These are phyloP conservation scores for Jamesozyma lodderae DNA, from an alignment of 805 yeast genomes.

Conservation along the genomic window DNA sequence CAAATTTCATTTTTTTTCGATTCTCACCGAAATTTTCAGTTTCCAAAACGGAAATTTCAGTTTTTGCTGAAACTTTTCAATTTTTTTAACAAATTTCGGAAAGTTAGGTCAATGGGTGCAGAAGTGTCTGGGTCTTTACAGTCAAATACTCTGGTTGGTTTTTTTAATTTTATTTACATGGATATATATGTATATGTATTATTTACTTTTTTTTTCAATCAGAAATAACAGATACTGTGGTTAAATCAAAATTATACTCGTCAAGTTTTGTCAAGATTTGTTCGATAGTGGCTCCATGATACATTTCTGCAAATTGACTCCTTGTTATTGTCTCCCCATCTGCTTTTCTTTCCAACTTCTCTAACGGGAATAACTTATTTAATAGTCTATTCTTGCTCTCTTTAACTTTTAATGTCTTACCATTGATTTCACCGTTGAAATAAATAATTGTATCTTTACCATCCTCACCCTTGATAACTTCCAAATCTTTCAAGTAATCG, in stretches of 20 bases:
- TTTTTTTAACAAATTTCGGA: background rate
- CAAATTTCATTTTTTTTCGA: background rate
- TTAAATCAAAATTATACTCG: slow-evolving; percentile 30
- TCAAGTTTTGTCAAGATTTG: slow-evolving; percentile 17
- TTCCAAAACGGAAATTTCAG: background rate
- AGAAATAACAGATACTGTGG: slow-evolving; percentile 21
- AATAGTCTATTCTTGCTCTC: slow-evolving; percentile 62
- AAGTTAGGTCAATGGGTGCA: background rate
- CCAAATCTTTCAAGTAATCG: slow-evolving; percentile 2
- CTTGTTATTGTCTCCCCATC: slow-evolving; percentile 38
- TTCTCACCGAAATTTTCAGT: background rate
- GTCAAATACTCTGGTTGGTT: too few relatives aligned
- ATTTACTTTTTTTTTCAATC: background rate
- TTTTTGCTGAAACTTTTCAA: background rate
- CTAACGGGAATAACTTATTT: slow-evolving; percentile 44
- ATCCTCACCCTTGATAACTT: slow-evolving; percentile 6
- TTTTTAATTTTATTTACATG: slow-evolving; percentile 1
- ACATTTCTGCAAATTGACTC: slow-evolving; percentile 42
- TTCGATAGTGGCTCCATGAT: slow-evolving; percentile 16
- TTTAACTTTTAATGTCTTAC: slow-evolving; percentile 39
- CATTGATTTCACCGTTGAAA: slow-evolving; percentile 37
- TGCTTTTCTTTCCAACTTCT: slow-evolving; percentile 35
- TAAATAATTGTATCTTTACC: slow-evolving; percentile 37
- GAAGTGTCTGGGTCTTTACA: background rate
- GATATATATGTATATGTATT: background rate